A percentile compares a stretch with the other conserved stretches of the same genome.
phyloP scores from a whole-genome alignment of 192 early-diverging fungal genomes.

The Backusella macrospora region DNA sequence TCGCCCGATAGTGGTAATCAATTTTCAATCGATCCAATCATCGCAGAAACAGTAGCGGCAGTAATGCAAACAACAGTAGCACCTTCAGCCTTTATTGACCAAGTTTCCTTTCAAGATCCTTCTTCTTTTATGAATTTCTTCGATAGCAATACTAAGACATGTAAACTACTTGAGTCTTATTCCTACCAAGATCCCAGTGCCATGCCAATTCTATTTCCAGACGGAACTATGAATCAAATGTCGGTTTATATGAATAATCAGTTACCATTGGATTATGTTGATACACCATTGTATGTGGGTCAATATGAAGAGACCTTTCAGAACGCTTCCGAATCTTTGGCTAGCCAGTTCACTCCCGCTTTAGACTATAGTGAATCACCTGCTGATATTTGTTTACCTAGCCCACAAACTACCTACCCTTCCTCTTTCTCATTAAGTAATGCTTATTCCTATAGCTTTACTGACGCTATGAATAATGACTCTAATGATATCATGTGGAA shows the following conservation, averaged over 20 bases:
- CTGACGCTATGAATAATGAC: neutral
- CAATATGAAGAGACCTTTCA: too few species aligned
- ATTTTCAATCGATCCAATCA: neutral
- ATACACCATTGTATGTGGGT: neutral
- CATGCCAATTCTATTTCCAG: neutral
- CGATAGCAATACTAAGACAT: neutral
- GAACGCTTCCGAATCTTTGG: neutral
- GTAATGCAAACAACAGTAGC: neutral
- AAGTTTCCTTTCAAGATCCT: neutral
- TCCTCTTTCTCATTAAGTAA: neutral
- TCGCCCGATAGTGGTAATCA: neutral
- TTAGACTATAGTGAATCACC: constrained; percentile 11
- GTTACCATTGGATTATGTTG: neutral
- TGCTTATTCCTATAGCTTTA: neutral
- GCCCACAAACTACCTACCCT: neutral
- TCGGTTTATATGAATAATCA: neutral
- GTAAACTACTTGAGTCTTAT: neutral
- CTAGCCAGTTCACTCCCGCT: neutral
- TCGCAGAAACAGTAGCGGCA: neutral
- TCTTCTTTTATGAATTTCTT: too few species aligned
- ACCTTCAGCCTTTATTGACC: neutral
- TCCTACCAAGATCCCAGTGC: neutral
- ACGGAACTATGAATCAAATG: neutral
- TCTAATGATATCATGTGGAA: neutral
- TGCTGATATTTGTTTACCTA: neutral